Base-by-base conservation (phyloP, 139 green algal genomes). In the Medakamo hakoo region DNA sequence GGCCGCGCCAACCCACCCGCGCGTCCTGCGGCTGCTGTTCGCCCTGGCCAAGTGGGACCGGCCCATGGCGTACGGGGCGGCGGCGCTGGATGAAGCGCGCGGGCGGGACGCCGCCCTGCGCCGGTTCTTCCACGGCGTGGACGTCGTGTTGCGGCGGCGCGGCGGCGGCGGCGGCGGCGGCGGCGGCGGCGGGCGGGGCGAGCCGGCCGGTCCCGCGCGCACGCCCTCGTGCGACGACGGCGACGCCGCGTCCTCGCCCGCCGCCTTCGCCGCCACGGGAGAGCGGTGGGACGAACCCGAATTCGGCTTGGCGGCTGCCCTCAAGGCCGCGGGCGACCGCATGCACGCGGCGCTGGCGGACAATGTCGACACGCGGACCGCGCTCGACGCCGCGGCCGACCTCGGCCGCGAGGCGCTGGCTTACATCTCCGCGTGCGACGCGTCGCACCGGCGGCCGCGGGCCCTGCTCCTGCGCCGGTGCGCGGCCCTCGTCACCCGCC, bases 11-110 rank as follows among this genome's bases (percentile, higher is more conserved):
- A 93, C 87, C 72, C 84, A 77, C 3, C 65, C 89, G 4, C 80
- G 88, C 21, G 88, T 96, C 78, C 74, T 99, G 63, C 84, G 93
- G 18, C 76, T 99, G 32, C 83, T 99, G 80, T 96, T 98, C 68
- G 68, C 87, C 40, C 71, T 97, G 56, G 73, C 86, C 59, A 74
- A 83, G 0, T 99, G 93, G 93, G 86, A 95, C 68, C 81, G 84
- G 72, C 73, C 74, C 49, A 90, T 94, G 80, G 66, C 74, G 28
- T 94, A 86, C 64, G 78, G 71, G 23, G 58, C 23, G 24, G 27
- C 24, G n/a, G 27, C 27, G 14, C 23, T 30, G 58, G 23, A 63
- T 63, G 55, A 59, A 27, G 22, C 23, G 19, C 18, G n/a, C 5
- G 16, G 21, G 55, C 23, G 55, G 55, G 23, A 59, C 18, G 55